Evolutionary conservation across 1,284 basidiomycete species (phyloP), one percentile per base, ranked within the genome.

Genomic region (Heterobasidion irregulare): DNA sequence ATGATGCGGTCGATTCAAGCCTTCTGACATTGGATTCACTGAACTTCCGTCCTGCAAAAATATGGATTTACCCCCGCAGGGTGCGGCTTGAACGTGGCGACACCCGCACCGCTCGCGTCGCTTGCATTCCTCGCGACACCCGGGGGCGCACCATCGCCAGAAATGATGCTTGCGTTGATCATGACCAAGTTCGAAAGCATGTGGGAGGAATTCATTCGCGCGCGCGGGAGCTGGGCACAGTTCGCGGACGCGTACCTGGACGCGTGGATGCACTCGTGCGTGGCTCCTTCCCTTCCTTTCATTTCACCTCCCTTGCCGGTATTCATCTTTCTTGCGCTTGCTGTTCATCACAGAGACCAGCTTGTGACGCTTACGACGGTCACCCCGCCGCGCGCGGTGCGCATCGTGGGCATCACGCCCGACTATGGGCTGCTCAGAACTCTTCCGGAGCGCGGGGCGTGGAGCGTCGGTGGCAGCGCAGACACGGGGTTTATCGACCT

Each of bases 391-490:
- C 78, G 77, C 46, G 71, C 69, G 8, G 90, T 94, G 19, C 82
- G 89, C 34, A 93, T 99, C 59, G 74, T 84, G 0, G 89, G 92
- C 5, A 92, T 99, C 65, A 95, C 94, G 0, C 75, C 82, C 3
- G 92, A 98, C 59, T 79, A 93, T 63, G 96, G 96, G 0, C 74
- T 97, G 38, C 71, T 99, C 56, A 84, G 93, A 53, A 96, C 94
- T 2, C 70, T 92, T 9, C 86, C 87, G 0, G 78, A 84, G 58
- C 67, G 72, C 33, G 68, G 66, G 48, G 75, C 68, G 34, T 75
- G 66, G 70, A 62, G 50, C 62, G 56, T 54, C 60, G 60, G 53
- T 34, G 65, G 62, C 7, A 62, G 68, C 15, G 61, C 45, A 15
- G 58, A 64, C 13, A 70, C 69, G 32, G 59, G 55, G 16, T 85